These are phyloP conservation scores for Piper longum DNA, from an alignment of 164 flowering plant species.

Conservation along the genomic window DNA sequence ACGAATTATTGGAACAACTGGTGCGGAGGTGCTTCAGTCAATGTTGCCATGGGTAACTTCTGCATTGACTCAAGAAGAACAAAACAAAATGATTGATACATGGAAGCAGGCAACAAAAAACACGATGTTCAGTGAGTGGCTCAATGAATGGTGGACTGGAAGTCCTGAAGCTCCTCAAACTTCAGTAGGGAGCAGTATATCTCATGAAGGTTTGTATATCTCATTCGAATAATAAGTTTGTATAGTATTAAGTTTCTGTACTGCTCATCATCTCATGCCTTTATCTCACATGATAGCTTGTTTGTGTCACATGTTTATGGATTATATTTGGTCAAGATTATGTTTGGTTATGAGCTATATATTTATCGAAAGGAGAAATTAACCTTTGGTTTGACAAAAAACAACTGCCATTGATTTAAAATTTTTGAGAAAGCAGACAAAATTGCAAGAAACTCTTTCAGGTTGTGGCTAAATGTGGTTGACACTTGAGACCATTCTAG, in stretches of 20 bases:
- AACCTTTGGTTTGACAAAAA: too few species aligned
- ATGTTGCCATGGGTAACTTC: conserved; percentile 97
- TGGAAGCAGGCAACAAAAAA: conserved; percentile 91
- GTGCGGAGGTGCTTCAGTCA: conserved; percentile 93
- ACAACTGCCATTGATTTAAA: too few species aligned
- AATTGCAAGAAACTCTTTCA: too few species aligned
- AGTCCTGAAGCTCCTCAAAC: conserved; percentile 19
- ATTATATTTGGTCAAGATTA: too few species aligned
- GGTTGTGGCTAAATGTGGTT: too few species aligned
- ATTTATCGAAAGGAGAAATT: too few species aligned
- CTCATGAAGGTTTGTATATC: conserved; percentile 36
- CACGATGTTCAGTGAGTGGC: conserved; percentile 98
- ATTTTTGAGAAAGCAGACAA: too few species aligned
- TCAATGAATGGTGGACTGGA: conserved; percentile 93
- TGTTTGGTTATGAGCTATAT: too few species aligned
- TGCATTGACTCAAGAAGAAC: conserved; percentile 85
- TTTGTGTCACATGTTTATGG: too few species aligned
- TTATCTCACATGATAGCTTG: not conserved
- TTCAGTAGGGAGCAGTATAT: conserved; percentile 24
- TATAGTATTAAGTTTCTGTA: not conserved
- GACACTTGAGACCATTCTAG: too few species aligned
- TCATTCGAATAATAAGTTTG: not conserved
- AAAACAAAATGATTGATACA: conserved; percentile 86
- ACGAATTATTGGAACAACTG: conserved; percentile 85
- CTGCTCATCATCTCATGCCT: not conserved